phyloP scores from a whole-genome alignment of 495 filamentous ascomycete genomes.

The Pyrenopolyporus hunteri region DNA sequence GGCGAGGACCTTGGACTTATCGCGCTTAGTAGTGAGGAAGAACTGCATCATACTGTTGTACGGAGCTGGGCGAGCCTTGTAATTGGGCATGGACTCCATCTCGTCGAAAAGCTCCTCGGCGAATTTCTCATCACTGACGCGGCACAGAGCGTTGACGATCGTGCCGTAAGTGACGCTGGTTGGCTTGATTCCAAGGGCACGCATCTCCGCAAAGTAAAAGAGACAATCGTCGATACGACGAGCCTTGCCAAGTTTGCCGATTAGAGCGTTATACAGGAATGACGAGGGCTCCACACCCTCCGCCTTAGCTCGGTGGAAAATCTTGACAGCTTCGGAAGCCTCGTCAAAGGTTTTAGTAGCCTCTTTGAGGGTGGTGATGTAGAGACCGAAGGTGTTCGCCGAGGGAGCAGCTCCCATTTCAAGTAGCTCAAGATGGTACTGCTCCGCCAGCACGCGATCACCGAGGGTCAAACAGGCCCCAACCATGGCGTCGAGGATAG shows the following conservation, averaged over 20 bases:
- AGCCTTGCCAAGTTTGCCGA: constrained; percentile 97
- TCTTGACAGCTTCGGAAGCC: constrained; percentile 93
- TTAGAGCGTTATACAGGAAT: constrained; percentile 97
- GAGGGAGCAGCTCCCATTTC: constrained; percentile 88
- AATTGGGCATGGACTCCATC: constrained; percentile 99
- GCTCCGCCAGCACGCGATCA: constrained; percentile 75
- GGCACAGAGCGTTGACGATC: constrained; percentile 95
- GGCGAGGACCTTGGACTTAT: constrained; percentile 89
- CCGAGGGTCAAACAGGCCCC: constrained; percentile 87
- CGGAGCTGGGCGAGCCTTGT: constrained; percentile 94
- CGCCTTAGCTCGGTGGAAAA: constrained; percentile 91
- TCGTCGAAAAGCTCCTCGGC: constrained; percentile 98
- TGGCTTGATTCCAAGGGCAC: constrained; percentile 85
- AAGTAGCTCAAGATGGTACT: constrained; percentile 88
- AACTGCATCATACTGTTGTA: constrained; percentile 99
- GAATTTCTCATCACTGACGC: constrained; percentile 95
- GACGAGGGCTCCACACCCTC: constrained; percentile 95
- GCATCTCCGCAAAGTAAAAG: constrained; percentile 98
- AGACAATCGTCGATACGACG: constrained; percentile 97
- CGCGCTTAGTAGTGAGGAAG: constrained; percentile 96
- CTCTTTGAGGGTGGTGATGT: constrained; percentile 97
- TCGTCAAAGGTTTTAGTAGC: constrained; percentile 97
- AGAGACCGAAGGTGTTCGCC: constrained; percentile 96
- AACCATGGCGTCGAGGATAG: constrained; percentile 95
- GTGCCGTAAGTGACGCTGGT: constrained; percentile 98